Evolutionary conservation across 2,329 filamentous ascomycete genomes (phyloP).

Genomic region (Aspergillus aculeatinus): DNA sequence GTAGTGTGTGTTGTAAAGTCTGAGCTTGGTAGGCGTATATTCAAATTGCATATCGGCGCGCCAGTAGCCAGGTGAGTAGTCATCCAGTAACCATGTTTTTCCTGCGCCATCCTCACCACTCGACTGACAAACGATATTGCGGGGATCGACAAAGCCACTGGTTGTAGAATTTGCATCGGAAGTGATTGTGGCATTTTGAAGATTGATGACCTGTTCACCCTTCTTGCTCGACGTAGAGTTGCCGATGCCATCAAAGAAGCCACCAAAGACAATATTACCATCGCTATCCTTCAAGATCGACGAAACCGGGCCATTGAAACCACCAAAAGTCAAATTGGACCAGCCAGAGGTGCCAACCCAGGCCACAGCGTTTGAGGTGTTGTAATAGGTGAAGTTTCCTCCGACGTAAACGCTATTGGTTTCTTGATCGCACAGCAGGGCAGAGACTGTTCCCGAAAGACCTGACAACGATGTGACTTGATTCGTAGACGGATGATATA

Average conservation of each 20-base stretch:
- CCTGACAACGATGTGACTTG: constrained; percentile 73
- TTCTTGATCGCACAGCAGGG: constrained; percentile 76
- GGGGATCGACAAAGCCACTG: constrained; percentile 70
- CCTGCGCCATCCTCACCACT: constrained; percentile 65
- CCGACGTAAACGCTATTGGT: constrained; percentile 85
- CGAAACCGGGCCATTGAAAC: constrained; percentile 89
- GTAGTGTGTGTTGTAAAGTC: constrained; percentile 81
- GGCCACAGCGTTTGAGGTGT: constrained; percentile 85
- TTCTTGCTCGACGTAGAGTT: constrained; percentile 65
- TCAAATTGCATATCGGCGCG: constrained; percentile 77
- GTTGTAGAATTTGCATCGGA: constrained; percentile 60
- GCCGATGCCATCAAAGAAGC: constrained; percentile 81
- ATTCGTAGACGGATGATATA: constrained; percentile 73
- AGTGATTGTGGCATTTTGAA: constrained; percentile 73
- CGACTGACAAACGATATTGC: constrained; percentile 78
- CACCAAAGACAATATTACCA: constrained; percentile 88
- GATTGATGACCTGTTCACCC: constrained; percentile 76
- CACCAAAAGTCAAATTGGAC: constrained; percentile 81
- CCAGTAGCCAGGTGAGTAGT: constrained; percentile 77
- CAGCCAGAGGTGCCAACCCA: constrained; percentile 71
- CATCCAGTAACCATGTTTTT: constrained; percentile 79
- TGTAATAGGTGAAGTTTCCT: constrained; percentile 74
- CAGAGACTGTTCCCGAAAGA: constrained; percentile 76
- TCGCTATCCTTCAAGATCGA: constrained; percentile 78
- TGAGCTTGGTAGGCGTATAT: constrained; percentile 82